Base-by-base conservation (phyloP, 2,329 filamentous ascomycete genomes). In the Lachnellula hyalina region DNA sequence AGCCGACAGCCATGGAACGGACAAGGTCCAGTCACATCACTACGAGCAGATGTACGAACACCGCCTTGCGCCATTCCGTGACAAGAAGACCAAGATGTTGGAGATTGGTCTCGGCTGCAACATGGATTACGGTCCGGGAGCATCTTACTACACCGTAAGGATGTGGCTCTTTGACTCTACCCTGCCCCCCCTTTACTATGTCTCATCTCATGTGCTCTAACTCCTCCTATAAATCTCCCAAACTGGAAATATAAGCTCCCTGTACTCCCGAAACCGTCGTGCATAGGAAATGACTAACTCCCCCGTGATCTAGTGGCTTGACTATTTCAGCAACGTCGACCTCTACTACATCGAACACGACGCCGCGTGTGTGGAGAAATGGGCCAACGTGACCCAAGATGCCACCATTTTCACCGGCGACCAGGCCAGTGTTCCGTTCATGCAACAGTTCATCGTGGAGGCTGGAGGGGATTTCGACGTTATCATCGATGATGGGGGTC, bases 291-390 rank as follows among this genome's bases (percentile, higher is more conserved):
- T 32, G 11, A 12, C 28, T 32, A 32, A 32, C 28, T 32, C 8
- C 25, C 28, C 28, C 8, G 8, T 32, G 9, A 11, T 32, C 9
- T 11, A 32, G 28, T 75, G 72, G 72, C 66, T 71, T 3, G 71
- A 74, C 34, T 74, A 70, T 53, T 70, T 75, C 38, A 64, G 71
- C 1, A 51, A 69, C 15, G 64, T 75, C 8, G 69, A 75, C 28
- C 64, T 75, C 17, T 74, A 74, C 58, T 74, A 71, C 54, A 73
- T 75, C 54, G 73, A 75, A 49, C 70, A 68, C 52, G 67, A 76
- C 52, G 66, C 58, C 8, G 60, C 55, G 3, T 75, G 73, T 51
- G 72, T 68, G 4, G 56, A 66, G 32, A 68, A 69, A 32, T 73
- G 70, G 67, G 67, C 68, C 5, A 55, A 64, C 47, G 68, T 71